phyloP scores from a whole-genome alignment of 352 stramenopile genomes.

The Phytophthora lateralis region DNA sequence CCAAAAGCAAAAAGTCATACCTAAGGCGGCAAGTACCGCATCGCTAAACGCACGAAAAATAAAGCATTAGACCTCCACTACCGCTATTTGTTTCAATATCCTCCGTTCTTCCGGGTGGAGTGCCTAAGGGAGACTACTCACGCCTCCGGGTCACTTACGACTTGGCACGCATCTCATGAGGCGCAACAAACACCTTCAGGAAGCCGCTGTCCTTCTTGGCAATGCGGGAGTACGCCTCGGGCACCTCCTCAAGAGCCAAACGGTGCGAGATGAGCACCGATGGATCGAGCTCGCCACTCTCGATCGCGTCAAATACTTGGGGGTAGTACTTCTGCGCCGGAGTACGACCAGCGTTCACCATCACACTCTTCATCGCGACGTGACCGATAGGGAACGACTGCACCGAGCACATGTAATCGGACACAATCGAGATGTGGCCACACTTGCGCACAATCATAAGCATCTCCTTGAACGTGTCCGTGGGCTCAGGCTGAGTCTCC shows the following conservation, averaged over 20 bases:
- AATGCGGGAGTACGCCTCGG: slow-evolving; percentile 55
- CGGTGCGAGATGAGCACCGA: slow-evolving; percentile 62
- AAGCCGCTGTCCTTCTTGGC: slow-evolving; percentile 64
- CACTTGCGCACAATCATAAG: slow-evolving; percentile 65
- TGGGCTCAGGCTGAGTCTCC: slow-evolving; percentile 52
- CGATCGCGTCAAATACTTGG: slow-evolving; percentile 58
- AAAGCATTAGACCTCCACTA: slow-evolving; percentile 1
- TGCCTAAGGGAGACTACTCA: background rate
- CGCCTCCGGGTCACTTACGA: slow-evolving; percentile 20
- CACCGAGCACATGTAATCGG: slow-evolving; percentile 51
- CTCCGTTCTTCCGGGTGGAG: background rate
- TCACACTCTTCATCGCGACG: slow-evolving; percentile 67
- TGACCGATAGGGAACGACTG: slow-evolving; percentile 60
- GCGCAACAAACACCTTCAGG: slow-evolving; percentile 67
- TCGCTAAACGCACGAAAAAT: slow-evolving; percentile 2
- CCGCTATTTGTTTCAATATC: slow-evolving; percentile 1
- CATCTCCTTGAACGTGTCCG: slow-evolving; percentile 67
- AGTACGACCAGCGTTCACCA: slow-evolving; percentile 50
- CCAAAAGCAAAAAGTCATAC: background rate
- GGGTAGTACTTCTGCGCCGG: slow-evolving; percentile 67
- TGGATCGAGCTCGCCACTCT: slow-evolving; percentile 58
- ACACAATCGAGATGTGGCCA: slow-evolving; percentile 59
- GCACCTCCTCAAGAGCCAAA: slow-evolving; percentile 56
- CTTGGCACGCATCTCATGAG: slow-evolving; percentile 45
- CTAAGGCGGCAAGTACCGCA: no score